These are phyloP conservation scores for Ophiocordyceps camponoti-saundersi DNA, from an alignment of 2,329 filamentous ascomycete species.

Conservation along the genomic window DNA sequence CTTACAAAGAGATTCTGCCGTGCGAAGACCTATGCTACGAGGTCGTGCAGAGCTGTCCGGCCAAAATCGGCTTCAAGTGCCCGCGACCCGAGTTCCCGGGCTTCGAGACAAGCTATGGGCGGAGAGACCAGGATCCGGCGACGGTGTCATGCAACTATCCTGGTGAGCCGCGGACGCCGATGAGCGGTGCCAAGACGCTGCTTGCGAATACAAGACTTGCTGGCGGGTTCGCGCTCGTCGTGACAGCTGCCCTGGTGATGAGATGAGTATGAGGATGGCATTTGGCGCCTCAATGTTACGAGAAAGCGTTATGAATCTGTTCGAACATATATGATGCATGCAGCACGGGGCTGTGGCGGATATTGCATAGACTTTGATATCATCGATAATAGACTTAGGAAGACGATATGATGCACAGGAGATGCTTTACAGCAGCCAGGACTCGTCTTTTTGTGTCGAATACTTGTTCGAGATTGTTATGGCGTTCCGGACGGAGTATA, in stretches of 20 bases:
- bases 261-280: neutral
- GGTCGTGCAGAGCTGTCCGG: slow-evolving; percentile 71
- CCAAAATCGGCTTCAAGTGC: slow-evolving; percentile 59
- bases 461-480: no score
- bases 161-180: slow-evolving; percentile 16
- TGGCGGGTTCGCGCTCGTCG: neutral
- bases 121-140: slow-evolving; percentile 7
- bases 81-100: slow-evolving; percentile 27
- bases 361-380: no score
- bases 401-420: no score
- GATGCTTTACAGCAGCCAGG: no score
- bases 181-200: slow-evolving; percentile 4
- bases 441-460: no score
- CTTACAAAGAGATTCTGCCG: slow-evolving; percentile 85
- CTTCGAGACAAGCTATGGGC: slow-evolving; percentile 19
- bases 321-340: neutral
- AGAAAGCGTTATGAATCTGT: neutral
- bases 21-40: slow-evolving; percentile 79
- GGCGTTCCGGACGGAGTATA: no score
- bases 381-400: no score
- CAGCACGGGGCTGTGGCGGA: no score
- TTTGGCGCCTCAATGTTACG: neutral
- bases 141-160: slow-evolving; percentile 20
- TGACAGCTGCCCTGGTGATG: neutral
- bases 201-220: slow-evolving; percentile 3